Conservation (phyloP, 805 yeast genomes). For the Candida sakaeoensis region DNA sequence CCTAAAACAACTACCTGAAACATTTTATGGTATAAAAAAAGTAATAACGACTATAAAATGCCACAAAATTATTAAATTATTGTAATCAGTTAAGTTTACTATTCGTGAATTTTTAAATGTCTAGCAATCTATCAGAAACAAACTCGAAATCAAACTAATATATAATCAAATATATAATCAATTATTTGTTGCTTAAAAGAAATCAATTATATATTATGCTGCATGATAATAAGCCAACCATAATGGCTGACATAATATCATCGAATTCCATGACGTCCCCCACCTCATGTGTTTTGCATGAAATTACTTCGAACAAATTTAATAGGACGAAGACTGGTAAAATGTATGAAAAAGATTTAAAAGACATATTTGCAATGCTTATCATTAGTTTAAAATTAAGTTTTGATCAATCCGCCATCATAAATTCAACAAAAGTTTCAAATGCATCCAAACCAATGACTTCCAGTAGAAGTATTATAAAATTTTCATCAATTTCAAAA, state of each 20-base stretch:
- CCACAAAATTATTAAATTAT: too few species aligned
- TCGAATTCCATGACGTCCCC: background rate
- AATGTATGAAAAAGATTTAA: slow-evolving; percentile 53
- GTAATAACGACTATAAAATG: too few species aligned
- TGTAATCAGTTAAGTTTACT: too few species aligned
- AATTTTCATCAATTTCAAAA: slow-evolving; percentile 26
- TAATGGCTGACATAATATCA: background rate
- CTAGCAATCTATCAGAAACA: background rate
- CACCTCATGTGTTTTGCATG: slow-evolving; percentile 14
- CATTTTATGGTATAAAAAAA: background rate
- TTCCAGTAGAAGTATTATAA: slow-evolving; percentile 9
- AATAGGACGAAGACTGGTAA: slow-evolving; percentile 51
- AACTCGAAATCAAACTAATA: too few species aligned
- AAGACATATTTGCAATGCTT: slow-evolving; percentile 54
- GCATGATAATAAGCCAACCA: too few species aligned
- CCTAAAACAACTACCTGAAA: slow-evolving; percentile 3
- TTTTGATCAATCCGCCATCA: background rate
- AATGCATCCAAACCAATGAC: background rate
- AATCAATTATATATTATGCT: too few species aligned
- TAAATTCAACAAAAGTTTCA: background rate
- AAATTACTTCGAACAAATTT: slow-evolving; percentile 41
- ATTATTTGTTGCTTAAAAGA: too few species aligned
- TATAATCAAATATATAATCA: too few species aligned
- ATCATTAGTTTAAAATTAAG: slow-evolving; percentile 34
- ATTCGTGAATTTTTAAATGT: too few species aligned